phyloP scores from a whole-genome alignment of 1,284 basidiomycete genomes.

The Sutorius eximius region DNA sequence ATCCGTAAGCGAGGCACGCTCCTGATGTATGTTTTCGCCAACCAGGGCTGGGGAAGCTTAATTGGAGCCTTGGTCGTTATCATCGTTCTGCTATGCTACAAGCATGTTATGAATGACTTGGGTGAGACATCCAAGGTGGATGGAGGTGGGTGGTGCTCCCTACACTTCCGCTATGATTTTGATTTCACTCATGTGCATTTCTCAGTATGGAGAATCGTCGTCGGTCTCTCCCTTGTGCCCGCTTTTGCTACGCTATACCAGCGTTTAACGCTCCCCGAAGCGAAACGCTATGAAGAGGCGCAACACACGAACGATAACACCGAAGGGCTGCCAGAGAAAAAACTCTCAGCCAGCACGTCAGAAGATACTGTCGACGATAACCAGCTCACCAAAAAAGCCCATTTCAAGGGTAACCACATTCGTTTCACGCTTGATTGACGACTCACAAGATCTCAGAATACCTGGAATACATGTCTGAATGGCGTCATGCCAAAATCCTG shows the following conservation, averaged over 20 bases:
- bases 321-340: slow-evolving; percentile 38
- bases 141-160: slow-evolving; percentile 46
- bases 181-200: slow-evolving; percentile 32
- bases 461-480: slow-evolving; percentile 52
- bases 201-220: slow-evolving; percentile 50
- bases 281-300: slow-evolving; percentile 53
- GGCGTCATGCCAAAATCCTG: slow-evolving; percentile 54
- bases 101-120: slow-evolving; percentile 57
- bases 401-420: slow-evolving; percentile 37
- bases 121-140: slow-evolving; percentile 63
- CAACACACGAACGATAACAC: slow-evolving; percentile 36
- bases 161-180: not conserved
- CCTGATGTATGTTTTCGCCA: slow-evolving; percentile 73
- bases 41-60: slow-evolving; percentile 76
- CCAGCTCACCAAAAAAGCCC: slow-evolving; percentile 35
- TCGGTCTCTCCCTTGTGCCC: slow-evolving; percentile 56
- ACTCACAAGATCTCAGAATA: slow-evolving; percentile 39
- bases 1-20: slow-evolving; percentile 72
- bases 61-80: slow-evolving; percentile 66
- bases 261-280: slow-evolving; percentile 73
- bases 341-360: slow-evolving; percentile 6
- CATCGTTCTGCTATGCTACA: slow-evolving; percentile 70
- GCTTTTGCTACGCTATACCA: slow-evolving; percentile 67
- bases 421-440: not conserved
- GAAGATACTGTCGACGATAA: not conserved